Percentiles rank a stretch among this genome's conserved stretches.
These are phyloP conservation scores for Komagataella mondaviorum DNA, from an alignment of 805 yeast species.

Conservation along the genomic window DNA sequence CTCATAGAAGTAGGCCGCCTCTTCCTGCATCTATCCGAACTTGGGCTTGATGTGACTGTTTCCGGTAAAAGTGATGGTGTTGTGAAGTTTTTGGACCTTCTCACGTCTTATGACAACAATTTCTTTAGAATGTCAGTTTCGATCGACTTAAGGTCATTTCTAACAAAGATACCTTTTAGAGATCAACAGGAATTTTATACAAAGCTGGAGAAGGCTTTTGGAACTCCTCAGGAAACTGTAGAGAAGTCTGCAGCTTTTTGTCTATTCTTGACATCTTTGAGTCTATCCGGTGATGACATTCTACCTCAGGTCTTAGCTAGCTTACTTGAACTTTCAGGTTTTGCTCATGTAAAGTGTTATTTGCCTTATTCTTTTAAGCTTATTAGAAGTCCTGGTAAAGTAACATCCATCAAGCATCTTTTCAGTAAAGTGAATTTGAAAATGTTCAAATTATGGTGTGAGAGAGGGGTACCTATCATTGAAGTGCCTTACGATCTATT, in stretches of 20 bases:
- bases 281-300: conserved; percentile 17
- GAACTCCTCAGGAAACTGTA: conserved; percentile 20
- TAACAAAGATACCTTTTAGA: neutral
- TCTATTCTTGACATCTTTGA: conserved; percentile 18
- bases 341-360: conserved; percentile 17
- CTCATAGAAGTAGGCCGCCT: conserved; percentile 18
- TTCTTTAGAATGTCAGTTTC: neutral
- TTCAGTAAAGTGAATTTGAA: conserved; percentile 19
- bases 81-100: neutral
- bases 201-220: conserved; percentile 16
- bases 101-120: neutral
- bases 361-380: conserved; percentile 13
- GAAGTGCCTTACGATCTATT: conserved; percentile 28
- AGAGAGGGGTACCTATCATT: conserved; percentile 14
- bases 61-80: neutral
- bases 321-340: conserved; percentile 25
- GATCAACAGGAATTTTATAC: conserved; percentile 17
- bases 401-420: conserved; percentile 8
- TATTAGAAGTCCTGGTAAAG: conserved; percentile 10
- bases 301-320: conserved; percentile 23
- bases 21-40: conserved; percentile 15
- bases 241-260: conserved; percentile 26
- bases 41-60: conserved; percentile 2
- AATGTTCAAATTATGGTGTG: conserved; percentile 30
- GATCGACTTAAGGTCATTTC: neutral